phyloP scores from a whole-genome alignment of 2,329 filamentous ascomycete species.

The Calonectria leucothoes region DNA sequence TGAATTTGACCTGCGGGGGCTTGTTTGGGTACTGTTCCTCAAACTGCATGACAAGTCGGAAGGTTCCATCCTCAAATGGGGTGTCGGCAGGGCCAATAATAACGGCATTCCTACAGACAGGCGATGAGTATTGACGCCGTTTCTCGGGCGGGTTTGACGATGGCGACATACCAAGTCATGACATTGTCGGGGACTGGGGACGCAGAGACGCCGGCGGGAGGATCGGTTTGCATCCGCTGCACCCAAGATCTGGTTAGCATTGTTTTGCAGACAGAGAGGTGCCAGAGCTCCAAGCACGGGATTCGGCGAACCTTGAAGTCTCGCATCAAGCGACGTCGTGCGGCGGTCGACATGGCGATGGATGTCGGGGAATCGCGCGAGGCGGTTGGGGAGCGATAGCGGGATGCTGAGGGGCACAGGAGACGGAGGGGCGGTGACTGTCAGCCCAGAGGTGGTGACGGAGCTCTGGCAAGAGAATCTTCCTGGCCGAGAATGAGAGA shows the following conservation, averaged over 20 bases:
- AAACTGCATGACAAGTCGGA: constrained; percentile 98
- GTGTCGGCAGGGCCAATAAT: constrained; percentile 98
- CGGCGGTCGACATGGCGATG: constrained; percentile 81
- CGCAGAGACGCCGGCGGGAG: constrained; percentile 94
- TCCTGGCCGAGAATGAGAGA: background rate
- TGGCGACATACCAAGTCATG: constrained; percentile 84
- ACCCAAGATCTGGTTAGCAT: constrained; percentile 24
- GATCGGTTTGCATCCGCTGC: constrained; percentile 99
- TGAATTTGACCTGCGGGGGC: constrained; percentile 97
- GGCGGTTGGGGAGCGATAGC: background rate
- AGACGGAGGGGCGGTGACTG: constrained; percentile 1
- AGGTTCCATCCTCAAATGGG: constrained; percentile 98
- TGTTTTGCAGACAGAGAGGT: background rate
- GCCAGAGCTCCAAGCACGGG: background rate
- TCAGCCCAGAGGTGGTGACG: background rate
- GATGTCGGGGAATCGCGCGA: constrained; percentile 17
- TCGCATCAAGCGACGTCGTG: constrained; percentile 95
- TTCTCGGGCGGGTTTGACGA: background rate
- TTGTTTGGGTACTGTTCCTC: constrained; percentile 99
- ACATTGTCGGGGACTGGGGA: constrained; percentile 97
- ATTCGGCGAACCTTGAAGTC: constrained; percentile 90
- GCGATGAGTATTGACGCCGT: constrained; percentile 30
- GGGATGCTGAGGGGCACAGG: constrained; percentile 15
- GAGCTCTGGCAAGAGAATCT: background rate
- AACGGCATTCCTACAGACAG: constrained; percentile 84